These are phyloP conservation scores for Rhododendron ferrugineum DNA, from an alignment of 148 eudicot genomes.

Conservation along the genomic window DNA sequence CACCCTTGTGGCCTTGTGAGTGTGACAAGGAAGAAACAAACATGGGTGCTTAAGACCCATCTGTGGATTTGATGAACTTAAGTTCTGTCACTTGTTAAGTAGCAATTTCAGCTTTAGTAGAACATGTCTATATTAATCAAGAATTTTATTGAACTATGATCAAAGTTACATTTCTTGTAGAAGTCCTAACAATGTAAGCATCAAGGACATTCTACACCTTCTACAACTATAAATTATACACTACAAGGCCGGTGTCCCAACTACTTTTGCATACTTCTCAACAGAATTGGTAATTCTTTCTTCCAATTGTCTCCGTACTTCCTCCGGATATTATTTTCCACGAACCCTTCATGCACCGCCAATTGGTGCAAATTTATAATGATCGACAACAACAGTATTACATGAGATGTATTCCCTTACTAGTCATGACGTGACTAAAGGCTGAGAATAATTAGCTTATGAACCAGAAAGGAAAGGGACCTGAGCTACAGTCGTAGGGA, in stretches of 20 bases:
- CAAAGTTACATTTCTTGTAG: neutral
- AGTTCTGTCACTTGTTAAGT: neutral
- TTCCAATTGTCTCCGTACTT: neutral
- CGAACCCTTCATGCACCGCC: neutral
- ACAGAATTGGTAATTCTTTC: neutral
- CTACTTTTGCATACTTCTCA: neutral
- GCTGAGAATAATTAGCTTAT: conserved; percentile 4
- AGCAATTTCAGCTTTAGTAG: neutral
- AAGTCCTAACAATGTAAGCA: neutral
- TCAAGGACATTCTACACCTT: neutral
- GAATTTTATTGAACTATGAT: neutral
- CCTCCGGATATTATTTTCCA: neutral
- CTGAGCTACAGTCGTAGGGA: conserved; percentile 72
- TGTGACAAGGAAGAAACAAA: neutral
- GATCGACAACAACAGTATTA: neutral
- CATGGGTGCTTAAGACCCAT: neutral
- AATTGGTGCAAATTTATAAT: neutral
- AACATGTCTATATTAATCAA: neutral
- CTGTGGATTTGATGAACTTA: neutral
- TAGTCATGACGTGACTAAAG: neutral
- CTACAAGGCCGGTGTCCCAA: too few relatives aligned
- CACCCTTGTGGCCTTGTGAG: too few relatives aligned
- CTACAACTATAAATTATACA: neutral
- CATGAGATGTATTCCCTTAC: neutral
- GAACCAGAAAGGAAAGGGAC: too few relatives aligned